Conservation (phyloP, 306 rosid species). For the Cucurbita maxima region DNA sequence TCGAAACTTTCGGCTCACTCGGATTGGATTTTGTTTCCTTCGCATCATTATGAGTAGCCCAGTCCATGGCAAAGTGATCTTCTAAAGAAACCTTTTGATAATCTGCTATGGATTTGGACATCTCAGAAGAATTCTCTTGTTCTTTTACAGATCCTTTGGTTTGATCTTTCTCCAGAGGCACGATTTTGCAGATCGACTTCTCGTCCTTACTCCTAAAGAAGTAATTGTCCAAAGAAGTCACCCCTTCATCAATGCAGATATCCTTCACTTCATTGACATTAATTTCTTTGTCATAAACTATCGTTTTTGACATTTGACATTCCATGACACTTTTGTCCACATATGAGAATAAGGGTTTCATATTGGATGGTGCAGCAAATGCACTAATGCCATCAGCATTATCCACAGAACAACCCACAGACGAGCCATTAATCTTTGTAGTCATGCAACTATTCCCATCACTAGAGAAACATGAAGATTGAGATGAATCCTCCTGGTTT, state of each 20-base stretch:
- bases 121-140: conserved; percentile 8
- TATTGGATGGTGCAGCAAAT: conserved; percentile 16
- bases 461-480: background rate
- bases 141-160: conserved; percentile 9
- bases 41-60: conserved; percentile 7
- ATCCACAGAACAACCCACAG: background rate
- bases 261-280: conserved; percentile 51
- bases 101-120: background rate
- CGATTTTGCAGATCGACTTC: conserved; percentile 12
- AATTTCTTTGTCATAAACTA: conserved; percentile 37
- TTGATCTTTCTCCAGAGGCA: conserved; percentile 12
- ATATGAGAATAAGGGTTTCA: conserved; percentile 19
- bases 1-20: conserved; percentile 13
- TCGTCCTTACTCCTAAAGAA: conserved; percentile 24
- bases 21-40: conserved; percentile 4
- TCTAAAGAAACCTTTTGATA: background rate
- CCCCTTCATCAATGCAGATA: conserved; percentile 70
- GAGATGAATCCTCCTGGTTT: conserved; percentile 9
- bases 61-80: conserved; percentile 19
- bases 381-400: background rate
- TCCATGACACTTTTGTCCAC: conserved; percentile 42
- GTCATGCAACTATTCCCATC: background rate
- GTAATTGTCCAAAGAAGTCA: conserved; percentile 26
- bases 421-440: background rate
- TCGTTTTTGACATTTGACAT: conserved; percentile 39